These are phyloP conservation scores for Purshia tridentata DNA, from an alignment of 306 rosid species.

Conservation along the genomic window DNA sequence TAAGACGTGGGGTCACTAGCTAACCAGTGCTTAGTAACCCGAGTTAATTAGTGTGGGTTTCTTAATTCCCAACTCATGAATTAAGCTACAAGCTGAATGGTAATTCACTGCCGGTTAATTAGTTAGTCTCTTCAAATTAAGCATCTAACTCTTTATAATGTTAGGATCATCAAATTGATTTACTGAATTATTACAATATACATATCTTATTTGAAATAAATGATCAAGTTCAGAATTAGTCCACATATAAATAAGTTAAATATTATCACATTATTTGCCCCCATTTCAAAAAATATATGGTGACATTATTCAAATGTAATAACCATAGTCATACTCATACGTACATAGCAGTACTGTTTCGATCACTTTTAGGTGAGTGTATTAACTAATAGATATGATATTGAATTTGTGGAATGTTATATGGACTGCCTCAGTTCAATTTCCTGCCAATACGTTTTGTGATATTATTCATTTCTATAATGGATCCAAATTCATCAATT, in stretches of 20 bases:
- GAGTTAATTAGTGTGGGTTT: constrained; percentile 4
- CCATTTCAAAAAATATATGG: too few relatives aligned
- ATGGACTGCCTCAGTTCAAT: background rate
- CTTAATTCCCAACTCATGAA: constrained; percentile 7
- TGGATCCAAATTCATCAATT: constrained; percentile 9
- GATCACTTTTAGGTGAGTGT: too few relatives aligned
- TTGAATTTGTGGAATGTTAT: background rate
- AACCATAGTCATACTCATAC: too few relatives aligned
- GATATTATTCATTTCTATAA: background rate
- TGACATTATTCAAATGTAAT: too few relatives aligned
- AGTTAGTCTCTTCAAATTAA: background rate
- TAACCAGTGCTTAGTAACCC: constrained; percentile 9
- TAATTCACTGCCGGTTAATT: background rate
- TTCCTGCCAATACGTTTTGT: background rate
- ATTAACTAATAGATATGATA: too few relatives aligned
- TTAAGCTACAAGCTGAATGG: background rate
- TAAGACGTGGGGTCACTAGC: background rate
- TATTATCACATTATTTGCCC: too few relatives aligned
- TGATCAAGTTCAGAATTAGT: too few relatives aligned
- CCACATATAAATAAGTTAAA: too few relatives aligned
- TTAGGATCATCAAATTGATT: too few relatives aligned
- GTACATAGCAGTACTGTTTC: too few relatives aligned
- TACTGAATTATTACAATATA: too few relatives aligned
- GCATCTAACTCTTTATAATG: background rate
- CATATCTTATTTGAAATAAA: too few relatives aligned